Evolutionary conservation across 2,329 filamentous ascomycete genomes (phyloP).

Genomic region (Dothidotthia symphoricarpi): DNA sequence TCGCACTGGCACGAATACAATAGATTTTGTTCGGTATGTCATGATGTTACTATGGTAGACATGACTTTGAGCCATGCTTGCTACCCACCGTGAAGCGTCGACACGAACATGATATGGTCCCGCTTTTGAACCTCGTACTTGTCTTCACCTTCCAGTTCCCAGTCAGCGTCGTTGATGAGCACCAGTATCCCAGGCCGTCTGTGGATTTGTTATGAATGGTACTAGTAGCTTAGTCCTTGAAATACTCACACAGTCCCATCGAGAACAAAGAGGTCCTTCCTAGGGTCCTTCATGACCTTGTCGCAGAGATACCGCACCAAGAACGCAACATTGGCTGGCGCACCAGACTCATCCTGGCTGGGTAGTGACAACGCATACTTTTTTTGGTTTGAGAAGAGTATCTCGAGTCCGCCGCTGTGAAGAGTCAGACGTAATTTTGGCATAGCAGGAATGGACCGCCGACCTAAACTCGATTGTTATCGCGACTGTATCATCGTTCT

Average conservation of each 20-base stretch:
- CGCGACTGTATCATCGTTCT: slow-evolving; percentile 45
- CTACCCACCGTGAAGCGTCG: slow-evolving; percentile 88
- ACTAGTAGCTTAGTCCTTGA: background rate
- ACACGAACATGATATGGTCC: slow-evolving; percentile 94
- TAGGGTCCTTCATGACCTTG: slow-evolving; percentile 76
- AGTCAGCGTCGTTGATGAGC: slow-evolving; percentile 95
- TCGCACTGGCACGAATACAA: too few relatives aligned
- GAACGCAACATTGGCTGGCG: slow-evolving; percentile 66
- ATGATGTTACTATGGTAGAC: background rate
- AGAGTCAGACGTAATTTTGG: slow-evolving; percentile 7
- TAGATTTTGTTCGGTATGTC: too few relatives aligned
- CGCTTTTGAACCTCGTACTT: slow-evolving; percentile 76
- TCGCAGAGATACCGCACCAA: slow-evolving; percentile 78
- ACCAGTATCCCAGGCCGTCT: slow-evolving; percentile 95
- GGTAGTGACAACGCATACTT: slow-evolving; percentile 71
- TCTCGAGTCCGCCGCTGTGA: slow-evolving; percentile 78
- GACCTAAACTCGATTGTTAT: slow-evolving; percentile 76
- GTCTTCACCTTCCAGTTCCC: slow-evolving; percentile 96
- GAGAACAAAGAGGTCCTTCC: slow-evolving; percentile 86
- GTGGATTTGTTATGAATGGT: slow-evolving; percentile 18
- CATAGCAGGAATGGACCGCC: slow-evolving; percentile 17
- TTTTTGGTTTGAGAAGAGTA: slow-evolving; percentile 83
- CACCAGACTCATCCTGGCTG: slow-evolving; percentile 57
- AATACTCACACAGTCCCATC: slow-evolving; percentile 76
- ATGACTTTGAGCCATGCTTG: background rate